A percentile compares a stretch with the other conserved stretches of the same genome.
These are phyloP conservation scores for Botrytis paeoniae DNA, from an alignment of 2,329 filamentous ascomycete species.

Conservation along the genomic window DNA sequence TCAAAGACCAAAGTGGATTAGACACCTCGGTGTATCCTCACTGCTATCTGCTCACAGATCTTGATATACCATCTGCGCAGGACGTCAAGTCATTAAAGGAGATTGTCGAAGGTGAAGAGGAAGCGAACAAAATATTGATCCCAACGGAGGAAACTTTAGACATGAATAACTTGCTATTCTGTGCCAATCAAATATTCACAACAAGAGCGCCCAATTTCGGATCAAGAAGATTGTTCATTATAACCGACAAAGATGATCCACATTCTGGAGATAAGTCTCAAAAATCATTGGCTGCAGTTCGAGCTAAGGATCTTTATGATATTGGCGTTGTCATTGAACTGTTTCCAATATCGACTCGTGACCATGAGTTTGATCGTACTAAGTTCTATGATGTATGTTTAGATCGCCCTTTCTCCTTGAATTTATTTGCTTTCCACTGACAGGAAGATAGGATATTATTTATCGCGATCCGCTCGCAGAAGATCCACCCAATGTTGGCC, in stretches of 20 bases:
- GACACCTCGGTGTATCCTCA: constrained; percentile 72
- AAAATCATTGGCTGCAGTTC: constrained; percentile 73
- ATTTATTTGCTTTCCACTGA: constrained; percentile 25
- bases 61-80: constrained; percentile 80
- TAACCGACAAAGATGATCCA: constrained; percentile 91
- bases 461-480: constrained; percentile 75
- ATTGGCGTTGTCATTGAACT: constrained; percentile 87
- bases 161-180: constrained; percentile 90
- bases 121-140: constrained; percentile 64
- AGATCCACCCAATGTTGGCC: constrained; percentile 57
- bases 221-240: constrained; percentile 87
- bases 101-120: constrained; percentile 75
- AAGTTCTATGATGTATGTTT: constrained; percentile 83
- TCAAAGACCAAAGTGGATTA: constrained; percentile 57
- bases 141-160: constrained; percentile 67
- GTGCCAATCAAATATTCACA: constrained; percentile 94
- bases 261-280: constrained; percentile 69
- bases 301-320: constrained; percentile 93
- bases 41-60: constrained; percentile 86
- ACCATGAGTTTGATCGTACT: constrained; percentile 71
- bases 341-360: constrained; percentile 76
- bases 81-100: constrained; percentile 79
- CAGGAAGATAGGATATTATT: constrained; percentile 70
- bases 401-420: not conserved
- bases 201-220: constrained; percentile 93